phyloP scores from a whole-genome alignment of 495 filamentous ascomycete species.

The Hypoxylon lienhwacheense region DNA sequence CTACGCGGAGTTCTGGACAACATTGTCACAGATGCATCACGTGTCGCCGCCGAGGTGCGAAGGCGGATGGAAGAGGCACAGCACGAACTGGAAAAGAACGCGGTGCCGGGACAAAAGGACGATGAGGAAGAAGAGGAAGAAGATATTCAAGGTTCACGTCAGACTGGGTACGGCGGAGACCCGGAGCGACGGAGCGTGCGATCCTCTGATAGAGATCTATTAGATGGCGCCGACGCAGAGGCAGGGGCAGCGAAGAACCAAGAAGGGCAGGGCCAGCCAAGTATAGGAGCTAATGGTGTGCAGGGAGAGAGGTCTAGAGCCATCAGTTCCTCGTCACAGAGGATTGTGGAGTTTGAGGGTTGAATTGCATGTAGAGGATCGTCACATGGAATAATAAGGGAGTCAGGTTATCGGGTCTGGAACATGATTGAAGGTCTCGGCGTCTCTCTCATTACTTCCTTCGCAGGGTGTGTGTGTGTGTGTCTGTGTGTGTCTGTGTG shows the following conservation, averaged over 20 bases:
- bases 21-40: constrained; percentile 95
- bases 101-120: constrained; percentile 59
- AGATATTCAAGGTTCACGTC: constrained; percentile 51
- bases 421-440: constrained; percentile 30
- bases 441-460: constrained; percentile 19
- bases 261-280: constrained; percentile 28
- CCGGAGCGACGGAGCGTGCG: constrained; percentile 63
- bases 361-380: constrained; percentile 41
- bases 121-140: constrained; percentile 81
- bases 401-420: constrained; percentile 30
- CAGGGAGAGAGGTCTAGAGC: constrained; percentile 30
- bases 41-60: constrained; percentile 87
- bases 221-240: constrained; percentile 78
- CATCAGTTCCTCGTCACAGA: constrained; percentile 39
- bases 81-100: constrained; percentile 78
- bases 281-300: constrained; percentile 27
- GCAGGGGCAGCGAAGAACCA: constrained; percentile 46
- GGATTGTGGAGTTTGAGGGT: constrained; percentile 49
- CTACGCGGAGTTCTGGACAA: constrained; percentile 92
- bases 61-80: constrained; percentile 93
- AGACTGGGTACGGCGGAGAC: constrained; percentile 35
- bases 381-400: constrained; percentile 38
- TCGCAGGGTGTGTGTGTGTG: constrained; percentile 17
- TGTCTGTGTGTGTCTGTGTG: not conserved
- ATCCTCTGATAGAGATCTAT: constrained; percentile 73